Conservation (phyloP, 2,329 filamentous ascomycete species). For the Exophiala sp. region DNA sequence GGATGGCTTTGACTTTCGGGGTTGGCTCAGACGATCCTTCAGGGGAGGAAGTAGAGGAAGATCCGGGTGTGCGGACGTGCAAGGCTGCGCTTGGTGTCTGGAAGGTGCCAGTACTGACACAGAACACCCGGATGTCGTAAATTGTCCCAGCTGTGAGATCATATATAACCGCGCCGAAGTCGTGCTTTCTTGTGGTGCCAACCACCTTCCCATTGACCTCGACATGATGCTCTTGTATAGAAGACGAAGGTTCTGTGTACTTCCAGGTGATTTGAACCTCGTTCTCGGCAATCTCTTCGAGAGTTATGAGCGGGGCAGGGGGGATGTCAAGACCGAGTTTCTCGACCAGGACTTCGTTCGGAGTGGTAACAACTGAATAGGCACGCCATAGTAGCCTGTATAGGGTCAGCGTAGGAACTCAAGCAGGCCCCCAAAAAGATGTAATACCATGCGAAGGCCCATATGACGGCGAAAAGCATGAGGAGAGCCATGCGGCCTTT, state of each 20-base stretch:
- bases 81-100: constrained; percentile 84
- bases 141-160: constrained; percentile 82
- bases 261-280: constrained; percentile 92
- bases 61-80: constrained; percentile 65
- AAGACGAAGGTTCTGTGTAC: constrained; percentile 61
- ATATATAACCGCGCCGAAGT: constrained; percentile 87
- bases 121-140: constrained; percentile 90
- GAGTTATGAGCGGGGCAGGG: constrained; percentile 79
- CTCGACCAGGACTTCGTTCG: constrained; percentile 83
- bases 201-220: constrained; percentile 89
- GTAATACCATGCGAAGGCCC: constrained; percentile 48
- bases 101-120: constrained; percentile 87
- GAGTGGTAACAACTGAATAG: constrained; percentile 83
- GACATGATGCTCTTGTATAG: constrained; percentile 82
- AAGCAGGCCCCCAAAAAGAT: not conserved
- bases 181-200: constrained; percentile 75
- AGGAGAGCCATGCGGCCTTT: constrained; percentile 50
- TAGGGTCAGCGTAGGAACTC: not conserved
- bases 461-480: constrained; percentile 45
- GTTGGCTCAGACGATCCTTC: constrained; percentile 33
- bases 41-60: constrained; percentile 39
- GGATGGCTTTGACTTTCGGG: constrained; percentile 51
- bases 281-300: constrained; percentile 83
- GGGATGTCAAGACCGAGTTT: constrained; percentile 94
- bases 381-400: constrained; percentile 77